A percentile compares a stretch with the other conserved stretches of the same genome.
phyloP scores from a whole-genome alignment of 495 filamentous ascomycete genomes.

The Chaetomidium leptoderma region DNA sequence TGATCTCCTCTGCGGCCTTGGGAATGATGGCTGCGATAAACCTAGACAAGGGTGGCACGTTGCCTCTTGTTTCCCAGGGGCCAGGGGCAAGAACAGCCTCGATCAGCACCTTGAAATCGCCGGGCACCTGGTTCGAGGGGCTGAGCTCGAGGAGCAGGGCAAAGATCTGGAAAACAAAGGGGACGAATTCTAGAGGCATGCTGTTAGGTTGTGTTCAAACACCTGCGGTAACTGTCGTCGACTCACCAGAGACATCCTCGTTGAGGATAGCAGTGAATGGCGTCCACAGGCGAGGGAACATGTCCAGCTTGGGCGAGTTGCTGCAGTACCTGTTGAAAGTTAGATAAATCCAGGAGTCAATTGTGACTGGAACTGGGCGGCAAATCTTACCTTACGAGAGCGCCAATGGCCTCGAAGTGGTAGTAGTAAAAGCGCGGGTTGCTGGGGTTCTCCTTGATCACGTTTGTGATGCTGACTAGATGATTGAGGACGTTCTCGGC shows the following conservation, averaged over 20 bases:
- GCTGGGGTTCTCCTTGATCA: conserved; percentile 88
- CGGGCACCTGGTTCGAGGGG: conserved; percentile 64
- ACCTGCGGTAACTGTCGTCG: too few species aligned
- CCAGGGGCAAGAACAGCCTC: conserved; percentile 66
- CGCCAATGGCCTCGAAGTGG: conserved; percentile 93
- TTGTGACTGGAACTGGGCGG: neutral
- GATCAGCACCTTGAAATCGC: conserved; percentile 72
- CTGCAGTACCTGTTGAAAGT: conserved; percentile 56
- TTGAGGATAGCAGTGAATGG: conserved; percentile 73
- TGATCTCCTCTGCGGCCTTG: conserved; percentile 65
- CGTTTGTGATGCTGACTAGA: conserved; percentile 77
- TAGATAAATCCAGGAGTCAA: conserved; percentile 7
- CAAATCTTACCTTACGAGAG: conserved; percentile 69
- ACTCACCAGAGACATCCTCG: conserved; percentile 71
- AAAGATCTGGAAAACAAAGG: conserved; percentile 95
- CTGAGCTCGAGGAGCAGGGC: conserved; percentile 82
- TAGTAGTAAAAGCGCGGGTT: conserved; percentile 99
- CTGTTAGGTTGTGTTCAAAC: conserved; percentile 15
- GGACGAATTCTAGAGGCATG: conserved; percentile 70
- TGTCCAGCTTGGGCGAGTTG: conserved; percentile 60
- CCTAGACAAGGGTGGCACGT: conserved; percentile 83
- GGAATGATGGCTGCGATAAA: conserved; percentile 80
- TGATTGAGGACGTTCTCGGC: conserved; percentile 68
- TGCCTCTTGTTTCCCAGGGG: conserved; percentile 87
- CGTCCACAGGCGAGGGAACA: conserved; percentile 71